Evolutionary conservation across 129 eudicot genomes (phyloP), one percentile per base, ranked within the genome.

Genomic region (Saussurea involucrata): DNA sequence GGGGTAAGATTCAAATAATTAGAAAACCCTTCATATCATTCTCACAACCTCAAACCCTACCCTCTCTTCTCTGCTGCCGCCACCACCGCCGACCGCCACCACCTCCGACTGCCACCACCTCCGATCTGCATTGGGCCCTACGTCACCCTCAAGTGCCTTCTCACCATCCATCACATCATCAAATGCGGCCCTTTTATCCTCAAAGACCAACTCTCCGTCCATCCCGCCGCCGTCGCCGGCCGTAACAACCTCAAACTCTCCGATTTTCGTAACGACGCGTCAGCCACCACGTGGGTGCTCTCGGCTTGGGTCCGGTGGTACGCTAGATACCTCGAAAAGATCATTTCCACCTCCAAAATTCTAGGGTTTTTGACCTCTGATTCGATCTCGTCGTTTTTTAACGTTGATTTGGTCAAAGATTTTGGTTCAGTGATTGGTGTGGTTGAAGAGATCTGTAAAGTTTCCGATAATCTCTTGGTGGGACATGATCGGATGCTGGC

Each of bases 231-330:
- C 72, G 31, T 80, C 77, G 92, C 90, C 33, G 97, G 97, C 37
- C 84, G 78, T 24, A 93, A 91, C 84, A 80, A 89, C 82, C 91
- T 94, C 28, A 94, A 94, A 9, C 92, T 94, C 40, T 91, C 98
- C 24, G 73, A 55, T 2, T 93, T 91, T 75, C 95, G 87, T 6
- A 93, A 93, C 73, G 74, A 78, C 79, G 64, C 96, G 29, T 79
- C 89, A 6, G 74, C 96, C 3, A 33, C 84, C 75, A 86, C 95
- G 28, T 93, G 95, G 93, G 76, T 68, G 0, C 80, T 93, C 76
- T 90, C 97, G 6, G 83, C 85, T 0, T 93, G 97, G 96, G 92
- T 91, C 3, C 36, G 97, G 22, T 93, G 87, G 87, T 87, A 90
- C 85, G 95, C 88, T 0, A 57, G 88, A 0, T 91, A 89, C 83